Percentiles rank a stretch among this genome's conserved stretches.
These are phyloP conservation scores for Blastobotrys proliferans DNA, from an alignment of 1,139 yeast species.

Conservation along the genomic window DNA sequence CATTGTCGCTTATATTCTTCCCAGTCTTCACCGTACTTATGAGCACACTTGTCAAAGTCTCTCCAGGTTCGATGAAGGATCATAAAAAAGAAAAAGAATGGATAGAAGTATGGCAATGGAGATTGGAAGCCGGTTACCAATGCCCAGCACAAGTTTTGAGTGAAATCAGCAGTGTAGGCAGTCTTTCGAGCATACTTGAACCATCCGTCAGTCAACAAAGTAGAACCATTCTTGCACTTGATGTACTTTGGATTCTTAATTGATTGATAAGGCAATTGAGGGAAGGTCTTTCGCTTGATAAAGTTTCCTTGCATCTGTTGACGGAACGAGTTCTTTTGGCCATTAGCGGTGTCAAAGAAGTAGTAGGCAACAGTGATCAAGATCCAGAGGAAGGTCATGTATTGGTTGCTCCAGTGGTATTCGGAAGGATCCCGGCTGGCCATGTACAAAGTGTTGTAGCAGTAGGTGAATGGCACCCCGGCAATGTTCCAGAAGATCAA, in stretches of 20 bases:
- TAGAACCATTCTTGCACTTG: constrained; percentile 77
- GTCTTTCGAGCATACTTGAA: constrained; percentile 81
- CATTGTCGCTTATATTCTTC: constrained; percentile 77
- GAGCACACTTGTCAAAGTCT: constrained; percentile 77
- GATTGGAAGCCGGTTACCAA: constrained; percentile 82
- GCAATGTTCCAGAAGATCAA: constrained; percentile 97
- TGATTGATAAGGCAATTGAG: constrained; percentile 81
- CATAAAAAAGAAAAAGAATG: constrained; percentile 80
- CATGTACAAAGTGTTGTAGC: constrained; percentile 83
- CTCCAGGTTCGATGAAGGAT: constrained; percentile 84
- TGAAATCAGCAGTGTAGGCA: constrained; percentile 92
- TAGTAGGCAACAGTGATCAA: constrained; percentile 69
- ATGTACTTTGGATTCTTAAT: constrained; percentile 80
- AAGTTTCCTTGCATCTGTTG: constrained; percentile 80
- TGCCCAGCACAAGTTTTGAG: constrained; percentile 89
- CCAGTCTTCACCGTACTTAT: constrained; percentile 95
- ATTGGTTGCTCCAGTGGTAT: constrained; percentile 64
- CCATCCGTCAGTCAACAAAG: constrained; percentile 91
- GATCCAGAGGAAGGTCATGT: constrained; percentile 54
- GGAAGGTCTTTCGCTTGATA: constrained; percentile 78
- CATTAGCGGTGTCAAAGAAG: constrained; percentile 92
- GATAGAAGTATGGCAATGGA: constrained; percentile 95
- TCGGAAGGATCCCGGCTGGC: constrained; percentile 79
- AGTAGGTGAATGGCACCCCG: constrained; percentile 97
- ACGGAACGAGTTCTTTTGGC: constrained; percentile 92